phyloP scores from a whole-genome alignment of 495 filamentous ascomycete species.

The Neurospora cerealis region DNA sequence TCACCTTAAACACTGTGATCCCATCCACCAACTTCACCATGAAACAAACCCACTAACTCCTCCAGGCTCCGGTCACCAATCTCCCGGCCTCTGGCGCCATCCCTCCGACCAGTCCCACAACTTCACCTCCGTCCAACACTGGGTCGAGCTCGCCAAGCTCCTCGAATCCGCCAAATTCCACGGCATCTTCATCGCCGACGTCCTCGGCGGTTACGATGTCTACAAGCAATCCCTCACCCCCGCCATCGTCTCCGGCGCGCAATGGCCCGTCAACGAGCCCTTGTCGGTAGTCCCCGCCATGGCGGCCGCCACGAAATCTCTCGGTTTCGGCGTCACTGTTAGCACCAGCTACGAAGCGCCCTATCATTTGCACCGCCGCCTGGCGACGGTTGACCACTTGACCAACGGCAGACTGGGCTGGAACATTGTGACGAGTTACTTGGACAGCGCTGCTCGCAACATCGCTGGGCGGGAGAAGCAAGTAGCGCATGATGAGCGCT shows the following conservation, averaged over 20 bases:
- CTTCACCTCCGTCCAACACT: conserved; percentile 45
- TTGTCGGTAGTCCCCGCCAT: conserved; percentile 36
- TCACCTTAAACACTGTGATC: background rate
- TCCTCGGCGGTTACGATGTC: conserved; percentile 52
- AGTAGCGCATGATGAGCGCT: conserved; percentile 54
- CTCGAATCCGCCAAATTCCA: conserved; percentile 51
- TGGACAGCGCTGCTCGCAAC: conserved; percentile 57
- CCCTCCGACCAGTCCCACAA: conserved; percentile 42
- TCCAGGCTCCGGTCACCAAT: conserved; percentile 49
- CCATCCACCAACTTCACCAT: background rate
- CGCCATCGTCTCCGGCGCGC: conserved; percentile 48
- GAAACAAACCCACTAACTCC: background rate
- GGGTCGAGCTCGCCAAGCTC: conserved; percentile 46
- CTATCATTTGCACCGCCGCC: conserved; percentile 54
- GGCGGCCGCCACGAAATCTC: conserved; percentile 44
- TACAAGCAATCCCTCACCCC: conserved; percentile 51
- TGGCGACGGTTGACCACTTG: conserved; percentile 59
- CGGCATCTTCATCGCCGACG: conserved; percentile 53
- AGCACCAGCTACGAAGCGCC: conserved; percentile 61
- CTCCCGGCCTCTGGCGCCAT: conserved; percentile 53
- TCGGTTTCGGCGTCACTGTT: conserved; percentile 58
- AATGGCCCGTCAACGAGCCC: conserved; percentile 56
- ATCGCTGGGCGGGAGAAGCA: conserved; percentile 44
- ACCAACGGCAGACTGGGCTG: conserved; percentile 45
- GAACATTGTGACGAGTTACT: conserved; percentile 53